Evolutionary conservation across 495 filamentous ascomycete species (phyloP).

Genomic region (Aspergillus campestris): DNA sequence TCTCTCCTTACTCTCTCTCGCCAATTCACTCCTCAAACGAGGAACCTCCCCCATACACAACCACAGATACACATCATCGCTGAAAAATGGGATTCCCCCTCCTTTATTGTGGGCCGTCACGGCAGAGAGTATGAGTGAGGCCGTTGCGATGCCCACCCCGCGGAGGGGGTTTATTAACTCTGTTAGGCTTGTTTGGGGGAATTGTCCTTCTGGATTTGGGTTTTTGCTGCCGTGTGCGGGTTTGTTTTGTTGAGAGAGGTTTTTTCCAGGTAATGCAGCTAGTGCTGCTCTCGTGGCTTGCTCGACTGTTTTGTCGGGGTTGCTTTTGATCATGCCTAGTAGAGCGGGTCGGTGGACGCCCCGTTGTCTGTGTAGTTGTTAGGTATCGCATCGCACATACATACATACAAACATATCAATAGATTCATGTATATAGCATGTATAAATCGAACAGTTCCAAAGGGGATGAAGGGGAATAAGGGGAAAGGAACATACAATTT

Average conservation of each 20-base stretch:
- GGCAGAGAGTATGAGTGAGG: slow-evolving; percentile 59
- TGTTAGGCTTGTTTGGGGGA: slow-evolving; percentile 37
- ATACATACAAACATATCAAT: no score
- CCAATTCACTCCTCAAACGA: neutral
- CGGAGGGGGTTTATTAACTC: slow-evolving; percentile 43
- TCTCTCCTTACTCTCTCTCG: neutral
- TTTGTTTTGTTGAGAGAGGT: neutral
- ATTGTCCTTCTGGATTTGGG: slow-evolving; percentile 12
- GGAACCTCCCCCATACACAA: slow-evolving; percentile 33
- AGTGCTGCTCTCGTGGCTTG: slow-evolving; percentile 43
- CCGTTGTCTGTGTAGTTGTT: slow-evolving; percentile 38
- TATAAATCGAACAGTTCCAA: neutral
- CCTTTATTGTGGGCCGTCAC: slow-evolving; percentile 28
- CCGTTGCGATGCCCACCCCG: slow-evolving; percentile 67
- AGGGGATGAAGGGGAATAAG: slow-evolving; percentile 3
- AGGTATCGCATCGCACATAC: no score
- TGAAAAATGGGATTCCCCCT: slow-evolving; percentile 58
- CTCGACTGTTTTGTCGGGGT: slow-evolving; percentile 34
- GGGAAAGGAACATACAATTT: slow-evolving; percentile 53
- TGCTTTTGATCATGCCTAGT: slow-evolving; percentile 55
- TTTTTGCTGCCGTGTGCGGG: neutral
- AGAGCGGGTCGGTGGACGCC: slow-evolving; percentile 63
- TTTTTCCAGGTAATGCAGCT: slow-evolving; percentile 9
- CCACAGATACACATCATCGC: slow-evolving; percentile 68
- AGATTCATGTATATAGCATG: neutral